Evolutionary conservation across 2,329 filamentous ascomycete species (phyloP), one percentile per base, ranked within the genome.

Genomic region (Penicillium digitatum): DNA sequence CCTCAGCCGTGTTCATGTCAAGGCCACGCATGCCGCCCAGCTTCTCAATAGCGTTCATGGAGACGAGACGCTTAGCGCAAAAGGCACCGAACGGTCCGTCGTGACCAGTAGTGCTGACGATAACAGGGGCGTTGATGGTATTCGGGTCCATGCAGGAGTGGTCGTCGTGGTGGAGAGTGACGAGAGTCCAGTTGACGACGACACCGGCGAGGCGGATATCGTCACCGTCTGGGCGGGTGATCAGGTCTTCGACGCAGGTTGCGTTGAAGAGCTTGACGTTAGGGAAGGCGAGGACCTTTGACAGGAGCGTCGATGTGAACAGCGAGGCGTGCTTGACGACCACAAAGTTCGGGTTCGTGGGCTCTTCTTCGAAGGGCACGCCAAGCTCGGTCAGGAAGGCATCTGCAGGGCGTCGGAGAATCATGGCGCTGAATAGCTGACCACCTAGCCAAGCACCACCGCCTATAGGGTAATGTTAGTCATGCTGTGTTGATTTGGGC

Each of bases 181-280:
- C 91, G 26, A 96, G 82, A 1, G 91, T 96, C 91, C 91, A 96
- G 82, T 96, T 96, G 68, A 90, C 95, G 52, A 96, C 92, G 1
- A 96, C 91, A 66, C 91, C 91, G 9, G 90, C 88, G 62, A 96
- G 86, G 60, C 88, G 85, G 40, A 95, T 70, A 51, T 72, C 77
- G 20, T 79, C 77, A 37, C 74, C 77, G 44, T 76, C 74, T 12
- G 83, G 83, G 42, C 91, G 88, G 20, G 91, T 96, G 75, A 96
- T 93, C 60, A 96, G 80, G 69, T 96, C 91, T 77, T 96, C 92
- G 40, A 96, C 91, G 20, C 88, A 82, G 34, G 92, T 96, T 35
- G 91, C 91, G 72, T 96, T 96, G 85, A 96, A 96, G 59, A 96
- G 85, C 83, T 96, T 96, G 69, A 96, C 84, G 75, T 96, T 96